Evolutionary conservation across 2,329 filamentous ascomycete genomes (phyloP), one percentile per base, ranked within the genome.

Genomic region (Fusarium guadeloupense): DNA sequence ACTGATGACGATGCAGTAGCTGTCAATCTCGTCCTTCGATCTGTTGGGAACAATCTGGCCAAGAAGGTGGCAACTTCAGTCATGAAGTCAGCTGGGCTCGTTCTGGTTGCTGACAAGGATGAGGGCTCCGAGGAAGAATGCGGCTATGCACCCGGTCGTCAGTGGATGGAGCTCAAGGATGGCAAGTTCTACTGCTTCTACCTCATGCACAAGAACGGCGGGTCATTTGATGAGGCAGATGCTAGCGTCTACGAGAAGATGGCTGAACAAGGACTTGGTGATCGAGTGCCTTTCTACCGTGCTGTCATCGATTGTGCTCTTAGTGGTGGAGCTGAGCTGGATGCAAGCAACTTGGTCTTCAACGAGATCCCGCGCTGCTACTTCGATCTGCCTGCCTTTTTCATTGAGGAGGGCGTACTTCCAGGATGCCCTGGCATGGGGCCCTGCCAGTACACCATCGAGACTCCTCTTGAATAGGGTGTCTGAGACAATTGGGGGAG

Each of bases 21-120:
- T 26, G 46, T 50, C 30, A 42, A 21, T 12, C 28, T 33, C 2
- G 38, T 50, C 21, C 39, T 50, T 10, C 21, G 40, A 21, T 41
- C 46, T 26, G 25, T 50, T 21, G 28, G 37, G 14, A 50, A 50
- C 38, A 50, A 50, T 17, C 38, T 42, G n/a, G 17, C 16, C 9
- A 28, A 34, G 38, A 50, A 50, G 37, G 46, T 50, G 4, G 46
- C 38, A 28, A 50, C 23, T 38, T 41, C 39, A 10, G 34, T 50
- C 30, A 42, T 50, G 46, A 50, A 50, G 46, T 31, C 28, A 13
- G 46, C 46, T 30, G 40, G 34, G 8, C 37, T 50, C n/a, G 23
- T 34, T n/a, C 46, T 50, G 5, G 37, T 34, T 10, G 38, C 46
- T 12, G 46, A 39, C 6, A 39, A 39, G 14, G 9, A n/a, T 13